These are phyloP conservation scores for Immersiella caudata DNA, from an alignment of 495 filamentous ascomycete genomes.

Conservation along the genomic window DNA sequence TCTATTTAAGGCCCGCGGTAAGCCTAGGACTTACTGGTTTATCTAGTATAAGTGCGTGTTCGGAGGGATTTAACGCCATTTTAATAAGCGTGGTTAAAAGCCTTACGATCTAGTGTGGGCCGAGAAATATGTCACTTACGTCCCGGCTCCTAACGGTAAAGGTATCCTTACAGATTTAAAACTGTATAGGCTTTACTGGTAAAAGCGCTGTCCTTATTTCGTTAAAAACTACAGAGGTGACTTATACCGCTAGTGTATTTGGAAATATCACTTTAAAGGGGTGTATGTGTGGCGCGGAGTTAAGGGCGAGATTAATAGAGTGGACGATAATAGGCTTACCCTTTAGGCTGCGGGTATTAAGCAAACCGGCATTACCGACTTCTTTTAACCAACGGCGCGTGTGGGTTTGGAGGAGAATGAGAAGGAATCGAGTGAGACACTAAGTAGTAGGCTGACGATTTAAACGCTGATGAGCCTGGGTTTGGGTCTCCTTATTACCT, in stretches of 20 bases:
- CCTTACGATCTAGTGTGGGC: slow-evolving; percentile 18
- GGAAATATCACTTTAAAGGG: slow-evolving; percentile 22
- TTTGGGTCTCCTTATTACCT: slow-evolving; percentile 21
- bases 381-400: slow-evolving; percentile 21
- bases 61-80: slow-evolving; percentile 11
- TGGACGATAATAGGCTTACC: slow-evolving; percentile 17
- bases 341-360: slow-evolving; percentile 18
- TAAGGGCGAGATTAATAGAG: slow-evolving; percentile 20
- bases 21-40: slow-evolving; percentile 17
- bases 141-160: slow-evolving; percentile 14
- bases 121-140: slow-evolving; percentile 8
- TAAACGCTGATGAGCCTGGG: slow-evolving; percentile 22
- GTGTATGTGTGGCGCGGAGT: slow-evolving; percentile 16
- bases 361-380: slow-evolving; percentile 20
- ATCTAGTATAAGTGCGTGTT: slow-evolving; percentile 19
- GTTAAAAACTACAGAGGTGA: slow-evolving; percentile 22
- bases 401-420: slow-evolving; percentile 20
- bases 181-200: slow-evolving; percentile 20
- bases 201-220: slow-evolving; percentile 22
- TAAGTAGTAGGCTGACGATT: slow-evolving; percentile 16
- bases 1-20: slow-evolving; percentile 5
- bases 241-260: slow-evolving; percentile 18
- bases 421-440: slow-evolving; percentile 22
- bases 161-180: slow-evolving; percentile 17
- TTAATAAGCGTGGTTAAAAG: slow-evolving; percentile 17